Evolutionary conservation across 2,329 filamentous ascomycete genomes (phyloP), one percentile per base, ranked within the genome.

Genomic region (Cladosporium halotolerans): DNA sequence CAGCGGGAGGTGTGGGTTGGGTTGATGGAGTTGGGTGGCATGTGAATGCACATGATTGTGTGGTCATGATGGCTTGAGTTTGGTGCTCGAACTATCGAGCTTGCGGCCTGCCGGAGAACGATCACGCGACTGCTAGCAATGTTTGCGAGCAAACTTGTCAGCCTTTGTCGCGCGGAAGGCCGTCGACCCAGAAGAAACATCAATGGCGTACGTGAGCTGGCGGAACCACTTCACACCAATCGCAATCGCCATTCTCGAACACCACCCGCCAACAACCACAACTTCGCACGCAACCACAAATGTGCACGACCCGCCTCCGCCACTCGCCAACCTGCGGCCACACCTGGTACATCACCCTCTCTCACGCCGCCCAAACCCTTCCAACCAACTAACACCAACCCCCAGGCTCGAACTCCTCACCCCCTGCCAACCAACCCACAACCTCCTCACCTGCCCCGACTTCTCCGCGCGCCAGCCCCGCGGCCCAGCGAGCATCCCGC

Each of bases 301-400:
- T 80, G 77, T 80, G 77, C 62, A 65, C 66, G 28, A 72, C 72
- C 32, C 68, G 69, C 13, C 67, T 70, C 46, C 76, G 72, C 66
- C 69, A 72, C 59, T 77, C 75, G 1, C 63, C 66, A 6, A 69
- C 66, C 46, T 80, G 78, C 62, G 62, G 63, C 7, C 76, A 79
- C 57, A 66, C 70, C 28, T 80, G 76, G 76, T 66, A 60, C 23
- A 16, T 28, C 38, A 7, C 14, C 23, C n/a, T 8, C 8, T 39
- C 36, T 14, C 36, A 8, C 16, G 6, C 36, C n/a, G n/a, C 10
- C 16, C 3, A 39, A 14, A n/a, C 36, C 36, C 36, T 7, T 11
- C 36, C n/a, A 39, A 38, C 13, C 31, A 11, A 14, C 19, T 38
- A 39, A 11, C 16, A 55, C 18, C 36, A 40, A 13, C 9, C 14